phyloP scores from a whole-genome alignment of 352 stramenopile genomes.

The Phytophthora nicotianae region DNA sequence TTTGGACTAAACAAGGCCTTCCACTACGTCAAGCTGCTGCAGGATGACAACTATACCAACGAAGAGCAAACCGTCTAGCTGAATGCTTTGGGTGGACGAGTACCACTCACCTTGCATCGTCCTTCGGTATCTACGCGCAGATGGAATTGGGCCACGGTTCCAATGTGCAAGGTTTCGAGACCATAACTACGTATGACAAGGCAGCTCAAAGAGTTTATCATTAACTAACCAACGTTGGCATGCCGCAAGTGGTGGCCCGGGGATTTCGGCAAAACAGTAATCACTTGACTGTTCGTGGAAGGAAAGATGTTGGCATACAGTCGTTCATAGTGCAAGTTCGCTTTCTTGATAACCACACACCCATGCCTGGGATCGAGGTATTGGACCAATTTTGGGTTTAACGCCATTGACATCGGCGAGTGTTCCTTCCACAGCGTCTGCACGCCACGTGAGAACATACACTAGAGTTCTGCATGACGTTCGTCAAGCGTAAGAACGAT shows the following conservation, averaged over 20 bases:
- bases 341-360: slow-evolving; percentile 30
- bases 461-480: no score
- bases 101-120: slow-evolving; percentile 19
- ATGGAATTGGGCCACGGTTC: slow-evolving; percentile 33
- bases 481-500: no score
- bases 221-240: slow-evolving; percentile 95
- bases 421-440: no score
- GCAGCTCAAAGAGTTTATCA: slow-evolving; percentile 91
- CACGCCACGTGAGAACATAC: no score
- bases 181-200: slow-evolving; percentile 60
- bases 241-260: slow-evolving; percentile 95
- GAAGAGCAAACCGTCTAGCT: slow-evolving; percentile 12
- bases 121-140: slow-evolving; percentile 32
- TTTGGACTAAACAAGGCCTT: slow-evolving; percentile 31
- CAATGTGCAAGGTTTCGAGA: slow-evolving; percentile 37
- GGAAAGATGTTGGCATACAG: slow-evolving; percentile 28
- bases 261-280: slow-evolving; percentile 31
- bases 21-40: slow-evolving; percentile 25
- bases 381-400: no score
- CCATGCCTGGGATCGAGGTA: no score
- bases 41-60: slow-evolving; percentile 11
- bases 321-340: slow-evolving; percentile 34
- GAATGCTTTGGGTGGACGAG: slow-evolving; percentile 16
- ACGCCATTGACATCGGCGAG: no score
- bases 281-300: slow-evolving; percentile 24